Conservation (phyloP, 768 basidiomycete genomes). For the Rubroboletus satanas region DNA sequence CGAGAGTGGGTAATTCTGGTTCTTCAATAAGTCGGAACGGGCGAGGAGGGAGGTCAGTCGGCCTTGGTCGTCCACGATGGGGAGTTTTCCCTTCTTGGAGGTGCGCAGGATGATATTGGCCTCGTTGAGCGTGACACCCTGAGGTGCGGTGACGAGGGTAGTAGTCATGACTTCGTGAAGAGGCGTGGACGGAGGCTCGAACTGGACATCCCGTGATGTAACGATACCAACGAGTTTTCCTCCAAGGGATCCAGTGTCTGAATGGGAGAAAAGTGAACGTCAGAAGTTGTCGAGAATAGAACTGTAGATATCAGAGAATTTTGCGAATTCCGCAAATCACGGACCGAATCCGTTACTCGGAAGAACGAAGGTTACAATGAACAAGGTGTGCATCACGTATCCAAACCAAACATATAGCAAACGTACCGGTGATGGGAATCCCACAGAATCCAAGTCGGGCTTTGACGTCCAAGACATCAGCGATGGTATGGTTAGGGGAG, state of each 20-base stretch:
- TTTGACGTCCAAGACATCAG: slow-evolving; percentile 92
- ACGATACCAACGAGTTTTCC: slow-evolving; percentile 96
- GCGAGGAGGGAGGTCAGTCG: slow-evolving; percentile 82
- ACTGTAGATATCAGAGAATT: slow-evolving; percentile 13
- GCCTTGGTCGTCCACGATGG: slow-evolving; percentile 66
- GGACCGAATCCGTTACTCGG: slow-evolving; percentile 65
- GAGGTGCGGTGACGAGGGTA: slow-evolving; percentile 75
- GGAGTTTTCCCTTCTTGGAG: slow-evolving; percentile 97
- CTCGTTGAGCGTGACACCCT: slow-evolving; percentile 86
- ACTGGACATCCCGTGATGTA: slow-evolving; percentile 94
- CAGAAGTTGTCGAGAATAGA: slow-evolving; percentile 11
- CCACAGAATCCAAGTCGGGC: slow-evolving; percentile 90
- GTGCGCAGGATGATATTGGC: slow-evolving; percentile 94
- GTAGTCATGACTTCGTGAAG: slow-evolving; percentile 89
- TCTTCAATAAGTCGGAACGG: slow-evolving; percentile 95
- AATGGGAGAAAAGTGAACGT: slow-evolving; percentile 13
- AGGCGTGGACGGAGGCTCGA: slow-evolving; percentile 62
- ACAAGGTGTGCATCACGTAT: slow-evolving; percentile 45
- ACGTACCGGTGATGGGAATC: slow-evolving; percentile 94
- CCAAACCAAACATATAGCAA: background rate
- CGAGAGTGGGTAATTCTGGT: slow-evolving; percentile 93
- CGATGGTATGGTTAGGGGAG: slow-evolving; percentile 70
- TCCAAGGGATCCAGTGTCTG: slow-evolving; percentile 83
- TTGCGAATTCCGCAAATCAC: slow-evolving; percentile 67
- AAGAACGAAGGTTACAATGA: slow-evolving; percentile 83